Evolutionary conservation across 768 basidiomycete species (phyloP).

Genomic region (Suillus sp.): DNA sequence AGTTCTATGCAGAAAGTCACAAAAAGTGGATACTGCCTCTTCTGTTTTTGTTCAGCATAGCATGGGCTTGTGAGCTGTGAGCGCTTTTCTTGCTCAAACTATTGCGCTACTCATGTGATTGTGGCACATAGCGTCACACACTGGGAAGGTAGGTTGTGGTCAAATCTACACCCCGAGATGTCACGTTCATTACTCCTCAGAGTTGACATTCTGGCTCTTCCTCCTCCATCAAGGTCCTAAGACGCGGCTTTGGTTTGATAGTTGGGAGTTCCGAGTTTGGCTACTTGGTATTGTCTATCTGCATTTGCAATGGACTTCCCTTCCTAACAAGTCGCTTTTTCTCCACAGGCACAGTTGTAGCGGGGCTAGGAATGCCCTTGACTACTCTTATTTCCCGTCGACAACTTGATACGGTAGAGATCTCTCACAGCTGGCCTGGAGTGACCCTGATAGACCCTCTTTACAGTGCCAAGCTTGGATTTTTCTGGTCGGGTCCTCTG

Average conservation of each 20-base stretch:
- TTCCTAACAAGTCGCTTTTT: constrained; percentile 19
- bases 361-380: constrained; percentile 72
- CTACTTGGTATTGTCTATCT: constrained; percentile 49
- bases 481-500: constrained; percentile 69
- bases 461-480: constrained; percentile 72
- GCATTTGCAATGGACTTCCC: constrained; percentile 6
- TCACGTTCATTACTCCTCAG: constrained; percentile 36
- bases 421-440: constrained; percentile 10
- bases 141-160: constrained; percentile 61
- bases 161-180: not conserved
- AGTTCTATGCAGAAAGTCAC: constrained; percentile 47
- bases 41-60: constrained; percentile 68
- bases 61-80: constrained; percentile 79
- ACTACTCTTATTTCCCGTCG: constrained; percentile 61
- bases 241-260: constrained; percentile 75
- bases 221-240: constrained; percentile 74
- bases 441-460: constrained; percentile 16
- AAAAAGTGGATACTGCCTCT: constrained; percentile 65
- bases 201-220: constrained; percentile 83
- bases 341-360: constrained; percentile 57
- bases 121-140: constrained; percentile 62
- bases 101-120: constrained; percentile 13
- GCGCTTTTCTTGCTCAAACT: constrained; percentile 26
- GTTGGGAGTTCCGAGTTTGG: constrained; percentile 79
- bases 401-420: constrained; percentile 56